Base-by-base conservation (phyloP, 1,139 yeast genomes). In the Yamadazyma triangularis region DNA sequence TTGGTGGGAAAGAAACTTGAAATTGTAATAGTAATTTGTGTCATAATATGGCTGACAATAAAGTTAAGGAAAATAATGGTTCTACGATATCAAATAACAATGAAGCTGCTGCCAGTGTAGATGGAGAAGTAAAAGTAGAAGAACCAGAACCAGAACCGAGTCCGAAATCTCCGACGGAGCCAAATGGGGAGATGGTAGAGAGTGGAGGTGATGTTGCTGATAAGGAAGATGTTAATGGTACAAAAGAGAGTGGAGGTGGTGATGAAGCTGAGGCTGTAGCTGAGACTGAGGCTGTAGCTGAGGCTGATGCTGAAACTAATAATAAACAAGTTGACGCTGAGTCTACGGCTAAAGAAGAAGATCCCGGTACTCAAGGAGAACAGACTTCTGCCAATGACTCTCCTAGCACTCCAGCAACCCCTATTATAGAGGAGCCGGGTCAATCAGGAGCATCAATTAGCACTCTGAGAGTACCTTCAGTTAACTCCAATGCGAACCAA, bases 351-450 rank as follows among this genome's bases (percentile, higher is more conserved):
- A n/a, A n/a, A n/a, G n/a, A n/a, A n/a, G n/a, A n/a, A n/a, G n/a
- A n/a, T n/a, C n/a, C n/a, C n/a, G n/a, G n/a, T n/a, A n/a, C n/a
- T n/a, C n/a, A n/a, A n/a, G n/a, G n/a, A n/a, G n/a, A n/a, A n/a
- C n/a, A n/a, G 13, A 13, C 26, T 15, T 12, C 15, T 13, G 25
- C 20, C 4, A 13, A 19, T 24, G 25, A 12, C 9, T 15, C 32
- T 30, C 13, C 26, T 11, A 14, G 23, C 22, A 22, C 25, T 11
- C 32, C 38, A 15, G 33, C 34, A 9, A 33, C 44, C 2, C 40
- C 42, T 4, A 34, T 35, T 14, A 31, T 38, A n/a, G 43, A 39
- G 29, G 43, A 39, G 19, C 39, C 42, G n/a, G 26, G 25, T n/a
- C 32, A 30, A 26, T 13, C 32, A 4, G 25, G 28, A 9, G 24